These are phyloP conservation scores for Tetratostichococcus sp. DNA, from an alignment of 139 green algal genomes.

Conservation along the genomic window DNA sequence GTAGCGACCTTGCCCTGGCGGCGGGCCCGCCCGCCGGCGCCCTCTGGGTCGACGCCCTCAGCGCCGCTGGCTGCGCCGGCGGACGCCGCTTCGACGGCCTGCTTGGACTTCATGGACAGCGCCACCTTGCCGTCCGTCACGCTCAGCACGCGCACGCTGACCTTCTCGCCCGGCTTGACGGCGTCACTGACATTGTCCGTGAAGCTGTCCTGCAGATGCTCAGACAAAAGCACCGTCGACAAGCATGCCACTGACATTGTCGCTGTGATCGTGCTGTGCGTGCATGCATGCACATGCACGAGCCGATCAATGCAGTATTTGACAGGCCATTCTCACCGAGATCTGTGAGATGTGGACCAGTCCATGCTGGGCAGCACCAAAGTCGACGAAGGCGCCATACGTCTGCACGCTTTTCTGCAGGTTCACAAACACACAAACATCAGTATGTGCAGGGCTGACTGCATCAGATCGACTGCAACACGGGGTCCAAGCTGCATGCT, in stretches of 20 bases:
- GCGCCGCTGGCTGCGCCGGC: conserved; percentile 36
- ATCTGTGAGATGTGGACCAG: conserved; percentile 96
- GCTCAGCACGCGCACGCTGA: conserved; percentile 49
- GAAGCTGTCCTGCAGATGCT: conserved; percentile 43
- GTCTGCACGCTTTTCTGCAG: conserved; percentile 48
- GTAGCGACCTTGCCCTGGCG: conserved; percentile 5
- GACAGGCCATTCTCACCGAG: conserved; percentile 24
- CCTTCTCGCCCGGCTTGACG: conserved; percentile 35
- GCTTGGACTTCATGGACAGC: conserved; percentile 44
- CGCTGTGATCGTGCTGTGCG: no score
- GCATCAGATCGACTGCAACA: no score
- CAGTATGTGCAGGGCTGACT: no score
- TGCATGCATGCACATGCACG: no score
- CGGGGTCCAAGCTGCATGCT: no score
- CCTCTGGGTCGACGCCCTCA: neutral
- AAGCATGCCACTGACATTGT: no score
- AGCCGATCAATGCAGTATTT: no score
- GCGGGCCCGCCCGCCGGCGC: neutral
- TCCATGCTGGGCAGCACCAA: conserved; percentile 76
- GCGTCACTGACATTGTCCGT: conserved; percentile 47
- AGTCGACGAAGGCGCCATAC: conserved; percentile 94
- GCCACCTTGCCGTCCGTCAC: conserved; percentile 47
- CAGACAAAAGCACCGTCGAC: no score
- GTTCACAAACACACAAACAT: neutral
- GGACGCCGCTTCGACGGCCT: conserved; percentile 40